A percentile compares a stretch with the other conserved stretches of the same genome.
phyloP scores from a whole-genome alignment of 23 red algal genomes.

The Pyropia haitanensis region DNA sequence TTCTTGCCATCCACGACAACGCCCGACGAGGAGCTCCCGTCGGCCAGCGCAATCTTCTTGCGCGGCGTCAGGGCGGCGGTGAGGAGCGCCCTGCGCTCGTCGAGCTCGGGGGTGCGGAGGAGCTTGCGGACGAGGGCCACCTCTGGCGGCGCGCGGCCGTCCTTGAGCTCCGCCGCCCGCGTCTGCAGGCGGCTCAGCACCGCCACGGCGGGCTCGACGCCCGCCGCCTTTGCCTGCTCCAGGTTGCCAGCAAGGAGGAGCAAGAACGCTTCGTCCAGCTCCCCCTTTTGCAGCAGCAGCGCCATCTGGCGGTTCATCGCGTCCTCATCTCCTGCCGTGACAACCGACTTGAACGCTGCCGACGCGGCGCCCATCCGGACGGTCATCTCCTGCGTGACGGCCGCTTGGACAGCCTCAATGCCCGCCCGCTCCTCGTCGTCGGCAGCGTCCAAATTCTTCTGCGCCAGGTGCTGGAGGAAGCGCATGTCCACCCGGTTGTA shows the following conservation, averaged over 20 bases:
- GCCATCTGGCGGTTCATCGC: conserved; percentile 51
- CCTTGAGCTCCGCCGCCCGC: conserved; percentile 54
- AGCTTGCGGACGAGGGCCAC: conserved; percentile 70
- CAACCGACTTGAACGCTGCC: conserved; percentile 21
- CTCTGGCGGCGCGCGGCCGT: conserved; percentile 58
- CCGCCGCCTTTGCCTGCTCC: conserved; percentile 69
- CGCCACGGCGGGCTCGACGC: conserved; percentile 33
- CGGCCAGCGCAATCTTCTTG: conserved; percentile 37
- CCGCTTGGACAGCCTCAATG: conserved; percentile 29
- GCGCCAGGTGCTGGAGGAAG: conserved; percentile 59
- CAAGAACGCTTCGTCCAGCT: conserved; percentile 84
- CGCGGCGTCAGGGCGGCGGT: conserved; percentile 46
- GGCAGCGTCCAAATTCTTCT: conserved; percentile 17
- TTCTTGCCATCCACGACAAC: conserved; percentile 61
- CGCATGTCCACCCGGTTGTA: conserved; percentile 33
- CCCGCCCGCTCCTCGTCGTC: conserved; percentile 6
- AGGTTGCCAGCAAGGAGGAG: conserved; percentile 82
- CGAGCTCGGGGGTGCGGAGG: conserved; percentile 65
- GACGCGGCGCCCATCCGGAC: conserved; percentile 44
- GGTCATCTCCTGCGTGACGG: conserved; percentile 65
- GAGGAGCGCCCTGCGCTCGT: conserved; percentile 48
- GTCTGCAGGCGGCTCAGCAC: conserved; percentile 44
- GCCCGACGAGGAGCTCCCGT: conserved; percentile 25
- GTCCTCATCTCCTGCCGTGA: conserved; percentile 36
- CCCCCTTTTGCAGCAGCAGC: conserved; percentile 37